A percentile compares a stretch with the other conserved stretches of the same genome.
These are phyloP conservation scores for Phytophthora fragariaefolia DNA, from an alignment of 352 stramenopile species.

Conservation along the genomic window DNA sequence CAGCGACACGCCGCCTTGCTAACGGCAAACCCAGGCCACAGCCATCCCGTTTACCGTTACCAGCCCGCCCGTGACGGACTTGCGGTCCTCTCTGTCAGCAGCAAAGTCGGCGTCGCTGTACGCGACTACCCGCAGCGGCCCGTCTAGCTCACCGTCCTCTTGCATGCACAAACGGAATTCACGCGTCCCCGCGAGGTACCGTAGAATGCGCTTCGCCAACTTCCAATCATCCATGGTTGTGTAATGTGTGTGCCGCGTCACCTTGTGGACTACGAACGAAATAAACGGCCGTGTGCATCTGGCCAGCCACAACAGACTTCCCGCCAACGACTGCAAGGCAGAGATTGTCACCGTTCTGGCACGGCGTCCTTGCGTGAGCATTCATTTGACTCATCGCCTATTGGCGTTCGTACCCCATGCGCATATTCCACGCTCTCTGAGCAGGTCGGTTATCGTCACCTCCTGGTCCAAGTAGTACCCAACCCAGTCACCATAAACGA, in stretches of 20 bases:
- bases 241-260: slow-evolving; percentile 10
- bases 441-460: slow-evolving; percentile 24
- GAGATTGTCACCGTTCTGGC: slow-evolving; percentile 13
- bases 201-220: slow-evolving; percentile 15
- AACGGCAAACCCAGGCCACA: slow-evolving; percentile 6
- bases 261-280: slow-evolving; percentile 30
- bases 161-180: slow-evolving; percentile 15
- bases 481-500: slow-evolving; percentile 7
- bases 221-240: slow-evolving; percentile 16
- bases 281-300: slow-evolving; percentile 39
- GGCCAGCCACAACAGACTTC: slow-evolving; percentile 39
- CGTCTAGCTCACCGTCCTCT: background rate
- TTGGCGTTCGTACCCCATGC: slow-evolving; percentile 24
- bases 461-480: slow-evolving; percentile 34
- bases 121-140: slow-evolving; percentile 1
- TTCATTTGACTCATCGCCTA: slow-evolving; percentile 13
- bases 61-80: slow-evolving; percentile 27
- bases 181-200: slow-evolving; percentile 20
- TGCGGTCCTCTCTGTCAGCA: slow-evolving; percentile 24
- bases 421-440: slow-evolving; percentile 21
- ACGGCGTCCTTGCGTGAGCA: background rate
- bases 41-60: slow-evolving; percentile 22
- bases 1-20: slow-evolving; percentile 14
- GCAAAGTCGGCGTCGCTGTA: slow-evolving; percentile 39
- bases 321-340: slow-evolving; percentile 44